Percentiles rank a stretch among this genome's conserved stretches.
These are phyloP conservation scores for Beverwykella pulmonaria DNA, from an alignment of 495 filamentous ascomycete genomes.

Conservation along the genomic window DNA sequence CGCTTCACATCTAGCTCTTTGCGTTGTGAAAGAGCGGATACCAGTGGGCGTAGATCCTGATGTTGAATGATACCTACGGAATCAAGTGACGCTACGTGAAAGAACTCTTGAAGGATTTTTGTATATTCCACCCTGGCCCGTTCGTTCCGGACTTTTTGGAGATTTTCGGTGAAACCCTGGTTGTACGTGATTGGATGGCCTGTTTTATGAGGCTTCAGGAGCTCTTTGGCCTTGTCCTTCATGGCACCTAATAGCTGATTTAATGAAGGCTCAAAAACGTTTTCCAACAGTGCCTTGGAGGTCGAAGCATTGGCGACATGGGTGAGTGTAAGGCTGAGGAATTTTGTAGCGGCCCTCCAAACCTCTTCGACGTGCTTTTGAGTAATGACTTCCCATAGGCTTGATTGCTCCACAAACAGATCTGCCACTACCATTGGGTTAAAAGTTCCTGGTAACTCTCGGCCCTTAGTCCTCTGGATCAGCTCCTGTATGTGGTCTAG, in stretches of 20 bases:
- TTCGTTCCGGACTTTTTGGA: conserved; percentile 15
- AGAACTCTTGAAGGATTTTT: conserved; percentile 1
- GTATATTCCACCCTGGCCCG: background rate
- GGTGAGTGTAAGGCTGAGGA: too few species aligned
- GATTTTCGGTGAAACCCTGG: conserved; percentile 17
- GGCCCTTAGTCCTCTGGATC: conserved; percentile 8
- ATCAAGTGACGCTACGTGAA: conserved; percentile 4
- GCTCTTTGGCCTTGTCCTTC: conserved; percentile 1
- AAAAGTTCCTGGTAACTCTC: conserved; percentile 12
- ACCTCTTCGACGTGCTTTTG: too few species aligned
- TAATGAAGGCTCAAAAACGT: conserved; percentile 12
- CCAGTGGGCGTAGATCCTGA: too few species aligned
- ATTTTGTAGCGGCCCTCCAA: too few species aligned
- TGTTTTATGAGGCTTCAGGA: conserved; percentile 12
- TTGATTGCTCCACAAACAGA: conserved; percentile 16
- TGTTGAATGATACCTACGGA: background rate
- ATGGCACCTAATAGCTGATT: conserved; percentile 1
- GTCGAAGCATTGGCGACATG: too few species aligned
- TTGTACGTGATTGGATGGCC: conserved; percentile 31
- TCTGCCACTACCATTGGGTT: conserved; percentile 13
- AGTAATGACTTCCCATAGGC: conserved; percentile 10
- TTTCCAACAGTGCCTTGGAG: too few species aligned
- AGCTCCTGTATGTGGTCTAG: conserved; percentile 11
- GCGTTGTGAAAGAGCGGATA: background rate
- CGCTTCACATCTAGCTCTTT: conserved; percentile 29